phyloP scores from a whole-genome alignment of 75 land plant species.

The Cryptomeria japonica region DNA sequence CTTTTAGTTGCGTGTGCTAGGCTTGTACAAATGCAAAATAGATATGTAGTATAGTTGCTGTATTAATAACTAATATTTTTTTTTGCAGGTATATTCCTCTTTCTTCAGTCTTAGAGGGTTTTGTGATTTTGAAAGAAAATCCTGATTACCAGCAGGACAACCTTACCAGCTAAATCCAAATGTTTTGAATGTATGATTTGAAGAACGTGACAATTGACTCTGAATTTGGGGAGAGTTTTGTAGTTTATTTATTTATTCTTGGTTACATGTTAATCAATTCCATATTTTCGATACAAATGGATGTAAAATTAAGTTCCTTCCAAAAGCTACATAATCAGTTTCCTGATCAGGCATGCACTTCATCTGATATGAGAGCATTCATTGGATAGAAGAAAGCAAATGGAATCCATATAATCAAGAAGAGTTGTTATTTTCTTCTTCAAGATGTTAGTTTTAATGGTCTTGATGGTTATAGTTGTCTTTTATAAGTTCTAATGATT shows the following conservation, averaged over 20 bases:
- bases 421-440: neutral
- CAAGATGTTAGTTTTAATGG: neutral
- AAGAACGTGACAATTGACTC: neutral
- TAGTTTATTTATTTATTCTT: slow-evolving; percentile 6
- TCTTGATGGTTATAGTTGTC: neutral
- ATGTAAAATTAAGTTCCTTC: neutral
- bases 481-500: neutral
- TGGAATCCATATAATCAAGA: slow-evolving; percentile 1
- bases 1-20: neutral
- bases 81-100: slow-evolving; percentile 84
- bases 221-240: neutral
- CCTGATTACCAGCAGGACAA: slow-evolving; percentile 82
- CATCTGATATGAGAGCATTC: neutral
- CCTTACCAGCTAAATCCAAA: slow-evolving; percentile 13
- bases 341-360: neutral
- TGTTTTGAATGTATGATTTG: neutral
- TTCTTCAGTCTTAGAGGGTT: slow-evolving; percentile 85
- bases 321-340: neutral
- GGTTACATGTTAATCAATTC: neutral
- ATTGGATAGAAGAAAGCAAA: neutral
- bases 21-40: neutral
- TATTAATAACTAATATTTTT: neutral
- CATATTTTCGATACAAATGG: neutral
- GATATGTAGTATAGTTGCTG: neutral
- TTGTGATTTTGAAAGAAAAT: slow-evolving; percentile 87